Evolutionary conservation across 371 early-diverging fungal species (phyloP).

Genomic region (Mortierella sp.): DNA sequence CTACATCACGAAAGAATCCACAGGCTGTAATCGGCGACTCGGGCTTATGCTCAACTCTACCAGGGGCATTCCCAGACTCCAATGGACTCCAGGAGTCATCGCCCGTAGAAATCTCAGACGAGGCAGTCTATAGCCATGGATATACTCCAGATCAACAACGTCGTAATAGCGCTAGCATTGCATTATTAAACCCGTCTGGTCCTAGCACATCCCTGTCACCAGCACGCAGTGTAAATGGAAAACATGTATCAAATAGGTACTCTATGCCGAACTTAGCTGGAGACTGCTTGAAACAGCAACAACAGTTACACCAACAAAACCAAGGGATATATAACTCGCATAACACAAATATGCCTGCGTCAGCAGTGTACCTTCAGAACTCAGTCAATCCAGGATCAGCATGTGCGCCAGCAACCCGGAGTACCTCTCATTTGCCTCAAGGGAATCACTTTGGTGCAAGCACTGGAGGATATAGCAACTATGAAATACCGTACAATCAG

Average conservation of each 20-base stretch:
- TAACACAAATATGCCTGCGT: not conserved
- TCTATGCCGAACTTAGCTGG: slow-evolving; percentile 47
- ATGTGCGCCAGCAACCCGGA: slow-evolving; percentile 9
- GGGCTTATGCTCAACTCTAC: slow-evolving; percentile 13
- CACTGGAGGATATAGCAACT: not conserved
- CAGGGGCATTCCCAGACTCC: slow-evolving; percentile 33
- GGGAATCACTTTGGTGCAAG: not conserved
- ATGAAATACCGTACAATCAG: slow-evolving; percentile 1
- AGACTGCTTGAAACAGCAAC: slow-evolving; percentile 6
- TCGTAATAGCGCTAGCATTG: not conserved
- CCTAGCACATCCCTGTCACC: slow-evolving; percentile 9
- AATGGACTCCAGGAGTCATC: not conserved
- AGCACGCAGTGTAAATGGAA: not conserved
- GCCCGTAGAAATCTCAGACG: slow-evolving; percentile 4
- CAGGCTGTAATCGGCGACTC: slow-evolving; percentile 46
- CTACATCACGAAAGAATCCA: slow-evolving; percentile 39
- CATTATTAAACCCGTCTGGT: slow-evolving; percentile 22
- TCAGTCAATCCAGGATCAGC: not conserved
- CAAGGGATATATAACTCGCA: not conserved
- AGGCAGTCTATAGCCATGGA: slow-evolving; percentile 19
- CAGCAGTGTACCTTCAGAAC: not conserved
- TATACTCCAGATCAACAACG: slow-evolving; percentile 20
- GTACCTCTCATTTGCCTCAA: slow-evolving; percentile 19
- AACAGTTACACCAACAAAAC: not conserved
- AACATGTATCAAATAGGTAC: slow-evolving; percentile 28